These are phyloP conservation scores for Lepidium didymum DNA, from an alignment of 345 rosid genomes.

Conservation along the genomic window DNA sequence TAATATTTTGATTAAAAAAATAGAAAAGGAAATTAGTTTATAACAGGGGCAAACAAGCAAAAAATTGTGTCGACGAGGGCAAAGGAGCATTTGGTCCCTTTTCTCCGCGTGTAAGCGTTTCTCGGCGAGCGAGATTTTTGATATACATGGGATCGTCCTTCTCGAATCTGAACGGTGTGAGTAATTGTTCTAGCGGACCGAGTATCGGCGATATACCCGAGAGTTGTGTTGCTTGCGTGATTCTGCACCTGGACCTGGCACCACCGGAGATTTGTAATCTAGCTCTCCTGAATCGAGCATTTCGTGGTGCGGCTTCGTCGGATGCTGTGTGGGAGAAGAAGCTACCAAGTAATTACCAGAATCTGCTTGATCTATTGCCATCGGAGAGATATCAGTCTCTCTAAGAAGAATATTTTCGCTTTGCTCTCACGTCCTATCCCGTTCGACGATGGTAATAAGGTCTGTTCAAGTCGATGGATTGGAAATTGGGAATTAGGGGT, in stretches of 20 bases:
- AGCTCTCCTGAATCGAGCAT: slow-evolving; percentile 69
- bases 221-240: slow-evolving; percentile 89
- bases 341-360: slow-evolving; percentile 60
- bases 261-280: slow-evolving; percentile 96
- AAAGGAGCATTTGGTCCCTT: too few relatives aligned
- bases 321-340: slow-evolving; percentile 85
- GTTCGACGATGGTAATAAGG: slow-evolving; percentile 72
- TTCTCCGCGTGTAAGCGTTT: background rate
- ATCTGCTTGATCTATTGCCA: slow-evolving; percentile 62
- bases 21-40: too few relatives aligned
- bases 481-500: background rate
- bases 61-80: too few relatives aligned
- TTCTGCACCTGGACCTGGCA: slow-evolving; percentile 59
- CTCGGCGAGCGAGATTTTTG: background rate
- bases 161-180: slow-evolving; percentile 54
- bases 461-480: background rate
- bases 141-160: slow-evolving; percentile 70
- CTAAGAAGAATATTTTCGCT: slow-evolving; percentile 72
- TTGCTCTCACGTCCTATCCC: slow-evolving; percentile 63
- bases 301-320: slow-evolving; percentile 86
- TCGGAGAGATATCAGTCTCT: slow-evolving; percentile 45
- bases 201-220: slow-evolving; percentile 92
- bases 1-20: too few relatives aligned
- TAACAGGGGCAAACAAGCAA: too few relatives aligned
- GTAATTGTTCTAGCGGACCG: slow-evolving; percentile 42